A percentile compares a stretch with the other conserved stretches of the same genome.
These are phyloP conservation scores for Fusarium stilboides DNA, from an alignment of 2,329 filamentous ascomycete genomes.

Conservation along the genomic window DNA sequence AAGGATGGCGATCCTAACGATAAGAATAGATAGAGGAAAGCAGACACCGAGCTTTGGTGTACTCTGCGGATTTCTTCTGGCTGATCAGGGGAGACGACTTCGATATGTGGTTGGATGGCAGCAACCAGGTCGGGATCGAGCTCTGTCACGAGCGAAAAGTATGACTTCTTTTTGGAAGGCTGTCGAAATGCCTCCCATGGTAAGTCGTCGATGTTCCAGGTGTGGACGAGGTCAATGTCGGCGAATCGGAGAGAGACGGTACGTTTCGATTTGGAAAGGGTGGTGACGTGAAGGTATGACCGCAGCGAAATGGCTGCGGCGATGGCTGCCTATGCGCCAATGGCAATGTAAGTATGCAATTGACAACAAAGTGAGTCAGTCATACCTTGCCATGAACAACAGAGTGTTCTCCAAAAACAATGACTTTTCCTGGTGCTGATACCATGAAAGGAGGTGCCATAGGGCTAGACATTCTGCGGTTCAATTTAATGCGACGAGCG, in stretches of 20 bases:
- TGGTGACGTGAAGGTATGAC: slow-evolving; percentile 96
- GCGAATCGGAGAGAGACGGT: slow-evolving; percentile 91
- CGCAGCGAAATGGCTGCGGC: slow-evolving; percentile 95
- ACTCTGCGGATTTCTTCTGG: slow-evolving; percentile 84
- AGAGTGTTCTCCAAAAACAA: slow-evolving; percentile 97
- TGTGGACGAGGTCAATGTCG: slow-evolving; percentile 90
- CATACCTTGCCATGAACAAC: slow-evolving; percentile 95
- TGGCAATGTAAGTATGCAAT: slow-evolving; percentile 39
- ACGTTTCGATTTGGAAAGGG: slow-evolving; percentile 90
- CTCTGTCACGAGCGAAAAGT: slow-evolving; percentile 89
- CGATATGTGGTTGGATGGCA: slow-evolving; percentile 85
- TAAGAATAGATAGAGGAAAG: slow-evolving; percentile 94
- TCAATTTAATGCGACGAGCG: slow-evolving; percentile 57
- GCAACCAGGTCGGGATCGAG: slow-evolving; percentile 87
- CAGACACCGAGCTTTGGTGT: slow-evolving; percentile 83
- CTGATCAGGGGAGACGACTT: slow-evolving; percentile 75
- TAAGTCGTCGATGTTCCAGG: slow-evolving; percentile 93
- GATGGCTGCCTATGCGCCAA: slow-evolving; percentile 79
- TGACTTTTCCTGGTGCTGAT: slow-evolving; percentile 97
- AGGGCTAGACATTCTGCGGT: slow-evolving; percentile 73
- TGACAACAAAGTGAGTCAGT: background rate
- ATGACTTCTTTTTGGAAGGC: slow-evolving; percentile 91
- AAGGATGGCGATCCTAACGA: slow-evolving; percentile 86
- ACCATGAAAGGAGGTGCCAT: slow-evolving; percentile 96
- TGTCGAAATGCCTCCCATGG: slow-evolving; percentile 88